These are phyloP conservation scores for Ascochyta rabiei DNA, from an alignment of 2,329 filamentous ascomycete species.

Conservation along the genomic window DNA sequence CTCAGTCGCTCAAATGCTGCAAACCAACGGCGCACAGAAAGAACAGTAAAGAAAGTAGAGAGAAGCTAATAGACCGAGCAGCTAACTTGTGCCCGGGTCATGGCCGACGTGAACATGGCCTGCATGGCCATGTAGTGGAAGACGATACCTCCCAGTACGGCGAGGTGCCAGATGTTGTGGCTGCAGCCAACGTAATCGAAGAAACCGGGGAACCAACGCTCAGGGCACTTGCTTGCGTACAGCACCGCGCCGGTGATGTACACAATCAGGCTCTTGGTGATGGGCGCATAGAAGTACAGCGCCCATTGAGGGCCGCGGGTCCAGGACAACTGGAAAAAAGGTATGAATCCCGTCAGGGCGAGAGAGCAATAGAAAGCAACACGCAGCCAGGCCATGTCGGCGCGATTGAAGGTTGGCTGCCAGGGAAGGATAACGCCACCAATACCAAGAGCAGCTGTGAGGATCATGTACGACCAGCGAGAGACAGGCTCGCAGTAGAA, in stretches of 20 bases:
- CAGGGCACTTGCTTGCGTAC: constrained; percentile 90
- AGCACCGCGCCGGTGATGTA: constrained; percentile 85
- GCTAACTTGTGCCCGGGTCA: constrained; percentile 43
- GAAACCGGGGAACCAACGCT: constrained; percentile 88
- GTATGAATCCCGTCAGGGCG: constrained; percentile 85
- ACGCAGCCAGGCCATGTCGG: constrained; percentile 90
- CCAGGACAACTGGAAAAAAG: constrained; percentile 80
- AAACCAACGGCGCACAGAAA: not conserved
- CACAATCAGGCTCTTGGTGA: constrained; percentile 83
- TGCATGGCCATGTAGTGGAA: constrained; percentile 98
- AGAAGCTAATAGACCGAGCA: constrained; percentile 40
- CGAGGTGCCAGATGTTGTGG: constrained; percentile 97
- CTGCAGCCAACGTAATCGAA: constrained; percentile 96
- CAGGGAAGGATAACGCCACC: constrained; percentile 91
- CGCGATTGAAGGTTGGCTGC: constrained; percentile 92
- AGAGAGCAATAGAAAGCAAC: constrained; percentile 91
- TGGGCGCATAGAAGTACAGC: constrained; percentile 86
- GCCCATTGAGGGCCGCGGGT: constrained; percentile 81
- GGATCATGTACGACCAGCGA: constrained; percentile 82
- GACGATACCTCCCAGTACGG: constrained; percentile 92
- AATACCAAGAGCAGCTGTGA: constrained; percentile 80
- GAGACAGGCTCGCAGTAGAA: constrained; percentile 96
- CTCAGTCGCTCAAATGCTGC: constrained; percentile 15
- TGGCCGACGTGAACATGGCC: constrained; percentile 76
- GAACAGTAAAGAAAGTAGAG: not conserved